Base-by-base conservation (phyloP, 78 protist species). In the Dictyostelium purpureum region DNA sequence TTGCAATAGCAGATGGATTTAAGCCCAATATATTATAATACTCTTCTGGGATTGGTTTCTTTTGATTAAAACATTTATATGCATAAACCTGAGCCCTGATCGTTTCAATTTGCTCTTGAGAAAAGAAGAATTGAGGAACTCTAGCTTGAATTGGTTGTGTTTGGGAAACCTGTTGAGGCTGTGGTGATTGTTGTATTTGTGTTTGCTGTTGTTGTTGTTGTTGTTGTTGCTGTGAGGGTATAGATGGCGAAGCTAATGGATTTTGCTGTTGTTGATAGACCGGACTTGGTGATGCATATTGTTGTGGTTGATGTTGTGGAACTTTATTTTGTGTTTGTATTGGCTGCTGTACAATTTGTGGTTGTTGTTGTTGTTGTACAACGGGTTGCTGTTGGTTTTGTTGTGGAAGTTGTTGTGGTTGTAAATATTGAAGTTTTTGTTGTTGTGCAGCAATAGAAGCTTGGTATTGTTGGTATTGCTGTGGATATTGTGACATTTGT, bases 71-170 rank as follows among this genome's bases (percentile, higher is more conserved):
- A 59, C 47, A 70, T 54, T 51, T 52, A 56, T 56, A 70, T n/a
- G 71, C 79, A 18, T 56, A 14, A 16, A 82, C 65, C 10, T 82
- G 90, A n/a, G 65, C 69, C 43, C 76, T 82, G n/a, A 82, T 14
- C 12, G 54, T 24, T 6, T 70, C 57, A n/a, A 70, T 40, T 70
- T 82, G 90, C 18, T 82, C 90, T 33, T 12, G 79, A 10, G 90
- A 38, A 24, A 82, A 28, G 19, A 67, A 65, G 7, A 37, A 35
- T 45, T 67, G 26, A 9, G 43, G 57, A 28, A 21, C 28, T 69
- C n/a, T 33, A 28, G 42, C 61, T 61, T 59, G 87, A 6, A 0
- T 6, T 77, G 65, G 87, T 28, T 57, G 71, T 56, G 28, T 16
- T 65, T 65, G 73, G 2, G 0, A 7, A 18, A 18, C 14, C 2